Evolutionary conservation across 208 protist species (phyloP), one percentile per base, ranked within the genome.

Genomic region (Leptomonas seymouri): DNA sequence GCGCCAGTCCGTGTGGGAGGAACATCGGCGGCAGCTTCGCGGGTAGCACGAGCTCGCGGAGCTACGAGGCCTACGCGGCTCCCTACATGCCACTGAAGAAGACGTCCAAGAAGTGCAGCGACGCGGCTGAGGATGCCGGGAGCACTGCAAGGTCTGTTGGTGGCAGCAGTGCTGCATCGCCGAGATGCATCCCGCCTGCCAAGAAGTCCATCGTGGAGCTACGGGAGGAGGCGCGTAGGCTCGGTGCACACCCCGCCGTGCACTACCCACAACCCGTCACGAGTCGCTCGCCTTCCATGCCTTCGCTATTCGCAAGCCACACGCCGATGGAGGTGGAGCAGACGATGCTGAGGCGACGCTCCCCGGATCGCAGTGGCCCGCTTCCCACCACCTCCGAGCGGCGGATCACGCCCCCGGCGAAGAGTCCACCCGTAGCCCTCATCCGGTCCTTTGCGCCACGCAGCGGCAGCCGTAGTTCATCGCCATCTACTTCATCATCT

Each of bases 11-110:
- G 11, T 55, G 51, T 31, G 54, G 27, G 23, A 1, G 20, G 39
- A 39, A 41, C 42, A 11, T 6, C 7, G 49, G 6, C 36, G 49
- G 42, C n/a, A 71, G 36, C 36, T 51, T 53, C 25, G 61, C 34
- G 18, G 60, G 62, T 44, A 62, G 67, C 63, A 50, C 56, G 8
- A 76, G 51, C 66, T 67, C 62, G 42, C 71, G 56, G 50, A 68
- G 70, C 48, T 93, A 93, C 74, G 78, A 76, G 42, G 49, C 69
- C 42, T 87, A 81, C 72, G 56, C 78, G 4, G 71, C 68, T 21
- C 87, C 87, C 0, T 93, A 80, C 66, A 82, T 93, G 30, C 87
- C 87, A 11, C 3, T 62, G 9, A 72, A 55, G 23, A 28, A 70
- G 16, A 30, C 7, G 44, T 48, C 44, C 44, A 48, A 2, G 16